Evolutionary conservation across 1,284 basidiomycete genomes (phyloP).

Genomic region (Phylloporus sp.): DNA sequence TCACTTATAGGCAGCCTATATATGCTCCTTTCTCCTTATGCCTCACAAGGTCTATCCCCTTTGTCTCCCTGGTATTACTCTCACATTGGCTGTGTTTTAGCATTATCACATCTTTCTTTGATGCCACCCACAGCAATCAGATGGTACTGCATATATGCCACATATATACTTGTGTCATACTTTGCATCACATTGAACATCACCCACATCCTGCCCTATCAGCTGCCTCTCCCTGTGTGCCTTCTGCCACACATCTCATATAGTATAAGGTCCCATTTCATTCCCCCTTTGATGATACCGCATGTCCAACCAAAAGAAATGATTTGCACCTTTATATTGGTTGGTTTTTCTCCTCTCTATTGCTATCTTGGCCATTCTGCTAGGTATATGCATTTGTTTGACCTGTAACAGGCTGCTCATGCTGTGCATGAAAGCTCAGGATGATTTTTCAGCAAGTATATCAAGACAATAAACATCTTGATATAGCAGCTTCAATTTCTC

Average conservation of each 20-base stretch:
- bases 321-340: slow-evolving; percentile 42
- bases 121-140: slow-evolving; percentile 18
- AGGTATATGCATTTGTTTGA: no score
- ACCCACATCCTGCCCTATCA: slow-evolving; percentile 21
- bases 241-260: slow-evolving; percentile 27
- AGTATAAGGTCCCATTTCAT: slow-evolving; percentile 28
- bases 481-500: no score
- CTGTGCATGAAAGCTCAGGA: no score
- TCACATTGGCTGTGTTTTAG: slow-evolving; percentile 28
- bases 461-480: no score
- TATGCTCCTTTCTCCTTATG: slow-evolving; percentile 12
- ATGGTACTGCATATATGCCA: slow-evolving; percentile 23
- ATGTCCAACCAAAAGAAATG: slow-evolving; percentile 26
- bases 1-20: slow-evolving; percentile 21
- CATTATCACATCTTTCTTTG: slow-evolving; percentile 11
- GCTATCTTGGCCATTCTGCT: slow-evolving; percentile 3
- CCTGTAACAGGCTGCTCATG: no score
- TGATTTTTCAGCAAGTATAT: no score
- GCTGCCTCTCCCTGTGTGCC: slow-evolving; percentile 4
- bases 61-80: slow-evolving; percentile 12
- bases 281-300: slow-evolving; percentile 13
- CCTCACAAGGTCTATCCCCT: slow-evolving; percentile 18
- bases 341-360: slow-evolving; percentile 23
- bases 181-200: slow-evolving; percentile 31
- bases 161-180: slow-evolving; percentile 40